Base-by-base conservation (phyloP, 1,284 basidiomycete species). In the Chondrostereum purpureum region DNA sequence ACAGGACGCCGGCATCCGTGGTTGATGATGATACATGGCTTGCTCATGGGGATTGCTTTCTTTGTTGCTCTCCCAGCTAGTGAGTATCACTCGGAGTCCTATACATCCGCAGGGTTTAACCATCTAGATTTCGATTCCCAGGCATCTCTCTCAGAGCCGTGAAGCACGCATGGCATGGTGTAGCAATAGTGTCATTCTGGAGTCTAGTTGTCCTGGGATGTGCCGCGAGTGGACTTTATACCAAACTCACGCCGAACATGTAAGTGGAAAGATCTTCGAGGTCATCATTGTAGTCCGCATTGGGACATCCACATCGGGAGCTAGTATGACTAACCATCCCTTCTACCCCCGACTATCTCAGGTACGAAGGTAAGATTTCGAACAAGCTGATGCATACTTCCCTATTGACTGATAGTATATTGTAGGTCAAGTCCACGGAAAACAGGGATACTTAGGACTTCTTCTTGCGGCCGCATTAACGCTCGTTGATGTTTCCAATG, bases 171-270 rank as follows among this genome's bases (percentile, higher is more conserved):
- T 76, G 72, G 53, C 79, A 80, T 49, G 69, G 69, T 16, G 48
- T 82, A 11, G 69, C 73, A 1, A 71, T 81, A 16, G 47, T 77
- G 16, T 62, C 67, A 0, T 91, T 89, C 62, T 83, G 83, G 50
- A 61, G 55, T 45, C 47, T 77, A 58, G 57, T 66, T 60, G 63
- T 66, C 1, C 58, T 90, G 31, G 87, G 86, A 8, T 74, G 83
- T 53, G 69, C 77, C 6, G 65, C 79, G 18, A 82, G 80, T 53
- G 70, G 70, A 2, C 59, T 87, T 23, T 91, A 91, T 60, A 70
- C 69, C 43, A 88, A 88, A 54, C 61, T 84, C 45, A 89, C 86
- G 1, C 87, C 88, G 1, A 72, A 90, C 61, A 80, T 90, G 83
- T 92, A 67, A 61, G 80, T 69, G 45, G 45, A n/a, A n/a, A 46